These are phyloP conservation scores for Lobulomyces angularis DNA, from an alignment of 192 early-diverging fungal genomes.

Conservation along the genomic window DNA sequence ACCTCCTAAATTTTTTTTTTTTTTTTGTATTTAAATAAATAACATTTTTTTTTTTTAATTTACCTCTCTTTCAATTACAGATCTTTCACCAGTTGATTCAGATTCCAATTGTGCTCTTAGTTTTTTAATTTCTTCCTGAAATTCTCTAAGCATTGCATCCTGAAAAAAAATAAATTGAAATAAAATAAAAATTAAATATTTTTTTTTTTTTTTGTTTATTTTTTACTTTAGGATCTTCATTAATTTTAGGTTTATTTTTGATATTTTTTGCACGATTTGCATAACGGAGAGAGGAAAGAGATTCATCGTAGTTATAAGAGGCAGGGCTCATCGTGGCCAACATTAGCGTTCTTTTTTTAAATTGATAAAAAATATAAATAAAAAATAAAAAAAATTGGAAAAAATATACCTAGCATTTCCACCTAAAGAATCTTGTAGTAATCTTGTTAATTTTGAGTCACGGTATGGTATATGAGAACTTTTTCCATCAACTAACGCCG, in stretches of 20 bases:
- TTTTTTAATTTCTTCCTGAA: constrained; percentile 53
- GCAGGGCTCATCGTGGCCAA: constrained; percentile 50
- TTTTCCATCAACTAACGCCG: constrained; percentile 50
- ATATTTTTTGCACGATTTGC: constrained; percentile 55
- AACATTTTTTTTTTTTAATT: too few species aligned
- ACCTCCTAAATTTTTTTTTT: constrained; percentile 25
- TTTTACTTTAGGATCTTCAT: constrained; percentile 51
- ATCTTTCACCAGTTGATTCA: constrained; percentile 22
- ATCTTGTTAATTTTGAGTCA: constrained; percentile 50
- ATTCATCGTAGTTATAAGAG: constrained; percentile 53
- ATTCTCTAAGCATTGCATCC: constrained; percentile 53
- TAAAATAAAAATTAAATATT: background rate
- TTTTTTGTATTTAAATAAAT: too few species aligned
- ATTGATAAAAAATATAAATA: too few species aligned
- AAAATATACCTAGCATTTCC: constrained; percentile 55
- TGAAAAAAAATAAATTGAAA: constrained; percentile 5
- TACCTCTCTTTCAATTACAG: constrained; percentile 19
- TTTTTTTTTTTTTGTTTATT: constrained; percentile 1
- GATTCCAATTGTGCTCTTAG: constrained; percentile 41
- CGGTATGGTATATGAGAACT: constrained; percentile 51
- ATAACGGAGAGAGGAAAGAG: constrained; percentile 46
- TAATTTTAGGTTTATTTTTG: constrained; percentile 59
- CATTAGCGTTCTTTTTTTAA: constrained; percentile 57
- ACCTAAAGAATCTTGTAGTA: constrained; percentile 53
- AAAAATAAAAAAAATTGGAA: too few species aligned